Evolutionary conservation across 78 protist genomes (phyloP), one percentile per base, ranked within the genome.

Genomic region (Mastigamoeba balamuthi): DNA sequence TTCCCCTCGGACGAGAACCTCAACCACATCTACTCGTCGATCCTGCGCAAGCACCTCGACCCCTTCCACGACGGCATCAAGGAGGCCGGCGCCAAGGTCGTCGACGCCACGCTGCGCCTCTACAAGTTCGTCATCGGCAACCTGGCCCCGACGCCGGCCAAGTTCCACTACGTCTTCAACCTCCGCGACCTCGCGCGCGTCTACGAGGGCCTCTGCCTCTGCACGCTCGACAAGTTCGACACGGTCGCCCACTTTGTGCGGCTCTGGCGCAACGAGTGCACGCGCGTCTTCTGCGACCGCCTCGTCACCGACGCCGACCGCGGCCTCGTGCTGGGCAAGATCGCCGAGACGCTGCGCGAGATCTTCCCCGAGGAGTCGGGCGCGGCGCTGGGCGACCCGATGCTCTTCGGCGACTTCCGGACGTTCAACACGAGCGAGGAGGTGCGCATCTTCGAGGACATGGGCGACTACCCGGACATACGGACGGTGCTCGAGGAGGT

Each of bases 141-240:
- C 40, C 77, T 93, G 53, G 79, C 87, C 5, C 98, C 98, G 9
- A 93, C 96, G 1, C 98, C 96, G 0, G 63, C 74, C 30, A 86
- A 88, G 69, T 78, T 86, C 23, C 98, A 95, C 81, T 95, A 95
- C 87, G 86, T 95, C 3, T 95, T 92, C 95, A 95, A 92, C 86
- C 69, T 95, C 71, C 86, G 98, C n/a, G 98, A 92, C 48, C 69
- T 95, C 4, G 1, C 91, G 10, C 83, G 81, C 17, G 91, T 92
- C 33, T 74, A 91, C 72, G 89, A 91, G 43, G 92, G 93, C 17
- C 25, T 91, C 23, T 74, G 88, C 69, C 27, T 3, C 28, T 29
- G 73, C n/a, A 77, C 78, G 1, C 39, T 35, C 8, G 81, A 84
- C 40, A 10, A 1, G 5, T 41, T 90, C 75, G 1, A 0, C 9